phyloP scores from a whole-genome alignment of 2,329 filamentous ascomycete genomes.

The Verticillium nonalfalfae region DNA sequence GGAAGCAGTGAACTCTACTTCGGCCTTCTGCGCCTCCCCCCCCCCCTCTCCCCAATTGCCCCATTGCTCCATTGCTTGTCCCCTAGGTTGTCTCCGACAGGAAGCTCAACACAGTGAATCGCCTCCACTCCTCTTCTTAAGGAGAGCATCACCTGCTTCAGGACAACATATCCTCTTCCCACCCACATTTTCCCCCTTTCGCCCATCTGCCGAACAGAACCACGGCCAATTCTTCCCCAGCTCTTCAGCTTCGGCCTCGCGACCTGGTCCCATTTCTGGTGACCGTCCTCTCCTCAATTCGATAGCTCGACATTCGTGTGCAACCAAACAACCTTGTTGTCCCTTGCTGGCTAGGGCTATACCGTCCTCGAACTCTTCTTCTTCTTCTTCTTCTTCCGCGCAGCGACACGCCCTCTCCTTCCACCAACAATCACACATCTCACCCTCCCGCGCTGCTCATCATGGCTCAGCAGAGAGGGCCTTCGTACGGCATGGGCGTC shows the following conservation, averaged over 20 bases:
- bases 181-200: background rate
- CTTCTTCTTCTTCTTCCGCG: background rate
- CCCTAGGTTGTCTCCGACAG: background rate
- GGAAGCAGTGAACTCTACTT: background rate
- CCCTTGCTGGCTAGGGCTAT: background rate
- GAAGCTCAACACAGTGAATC: background rate
- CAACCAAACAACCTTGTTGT: background rate
- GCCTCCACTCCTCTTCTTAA: background rate
- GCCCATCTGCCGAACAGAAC: background rate
- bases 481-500: constrained; percentile 12
- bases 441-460: background rate
- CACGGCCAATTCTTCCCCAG: background rate
- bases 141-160: background rate
- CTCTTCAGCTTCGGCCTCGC: background rate
- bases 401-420: background rate
- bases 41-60: no score
- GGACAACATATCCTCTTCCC: background rate
- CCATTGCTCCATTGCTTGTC: background rate
- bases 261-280: background rate
- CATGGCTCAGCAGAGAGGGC: constrained; percentile 14
- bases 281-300: background rate
- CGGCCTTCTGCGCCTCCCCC: background rate
- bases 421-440: background rate
- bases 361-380: background rate
- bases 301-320: background rate